Evolutionary conservation across 371 early-diverging fungal species (phyloP).

Genomic region (Batrachochytrium dendrobatidis): DNA sequence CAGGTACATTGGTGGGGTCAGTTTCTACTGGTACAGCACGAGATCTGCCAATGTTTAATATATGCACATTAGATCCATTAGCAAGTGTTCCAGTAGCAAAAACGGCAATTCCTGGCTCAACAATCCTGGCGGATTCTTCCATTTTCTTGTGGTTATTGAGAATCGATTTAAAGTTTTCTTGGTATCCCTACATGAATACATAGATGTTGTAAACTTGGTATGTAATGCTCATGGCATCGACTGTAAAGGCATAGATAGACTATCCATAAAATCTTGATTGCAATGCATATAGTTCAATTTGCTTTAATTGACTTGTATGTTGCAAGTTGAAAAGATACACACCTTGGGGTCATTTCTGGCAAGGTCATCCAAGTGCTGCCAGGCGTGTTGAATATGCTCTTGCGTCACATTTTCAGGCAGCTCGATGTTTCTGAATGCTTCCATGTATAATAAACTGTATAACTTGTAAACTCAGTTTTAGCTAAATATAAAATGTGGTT

Average conservation of each 20-base stretch:
- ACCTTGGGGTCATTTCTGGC: background rate
- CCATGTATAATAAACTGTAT: no score
- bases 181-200: slow-evolving; percentile 1
- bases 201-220: no score
- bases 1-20: background rate
- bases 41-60: background rate
- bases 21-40: background rate
- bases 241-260: no score
- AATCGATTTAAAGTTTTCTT: background rate
- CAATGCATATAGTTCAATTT: no score
- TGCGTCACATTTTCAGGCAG: no score
- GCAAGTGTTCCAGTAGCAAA: background rate
- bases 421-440: no score
- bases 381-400: background rate
- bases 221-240: no score
- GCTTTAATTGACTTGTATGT: no score
- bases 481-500: no score
- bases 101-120: background rate
- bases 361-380: background rate
- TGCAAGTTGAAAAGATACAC: no score
- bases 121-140: background rate
- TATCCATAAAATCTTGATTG: no score
- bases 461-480: no score
- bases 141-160: background rate
- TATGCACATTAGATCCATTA: background rate